A percentile compares a stretch with the other conserved stretches of the same genome.
Conservation (phyloP, 2,329 filamentous ascomycete species). For the Epichloe typhina region DNA sequence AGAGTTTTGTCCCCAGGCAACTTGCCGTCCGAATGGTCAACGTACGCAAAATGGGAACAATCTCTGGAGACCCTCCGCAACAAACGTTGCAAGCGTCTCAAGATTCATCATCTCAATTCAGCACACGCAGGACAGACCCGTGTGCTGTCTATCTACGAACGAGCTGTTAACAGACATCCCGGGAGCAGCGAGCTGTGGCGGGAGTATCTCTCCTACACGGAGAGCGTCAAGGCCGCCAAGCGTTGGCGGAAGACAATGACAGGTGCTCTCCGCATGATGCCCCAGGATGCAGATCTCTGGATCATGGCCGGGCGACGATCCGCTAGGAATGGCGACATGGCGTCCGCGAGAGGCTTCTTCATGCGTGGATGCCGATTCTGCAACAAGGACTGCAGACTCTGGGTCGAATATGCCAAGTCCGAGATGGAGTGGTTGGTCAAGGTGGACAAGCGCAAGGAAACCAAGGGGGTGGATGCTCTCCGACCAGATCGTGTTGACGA, state of each 20-base stretch:
- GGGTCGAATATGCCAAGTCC: constrained; percentile 80
- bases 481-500: constrained; percentile 36
- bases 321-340: constrained; percentile 76
- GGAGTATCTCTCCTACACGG: constrained; percentile 75
- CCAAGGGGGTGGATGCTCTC: constrained; percentile 29
- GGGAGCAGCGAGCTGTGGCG: constrained; percentile 71
- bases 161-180: constrained; percentile 72
- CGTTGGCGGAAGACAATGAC: constrained; percentile 52
- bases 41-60: constrained; percentile 64
- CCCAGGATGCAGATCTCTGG: constrained; percentile 74
- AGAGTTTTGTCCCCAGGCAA: constrained; percentile 72
- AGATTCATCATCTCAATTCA: constrained; percentile 52
- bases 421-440: constrained; percentile 88
- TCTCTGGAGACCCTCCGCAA: constrained; percentile 61
- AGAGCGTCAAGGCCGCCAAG: constrained; percentile 52
- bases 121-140: constrained; percentile 65
- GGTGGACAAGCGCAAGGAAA: constrained; percentile 57
- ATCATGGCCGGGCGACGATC: constrained; percentile 68
- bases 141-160: constrained; percentile 80
- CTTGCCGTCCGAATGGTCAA: constrained; percentile 64
- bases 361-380: constrained; percentile 85
- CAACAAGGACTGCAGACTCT: constrained; percentile 57
- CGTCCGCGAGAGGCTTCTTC: constrained; percentile 70
- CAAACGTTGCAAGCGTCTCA: constrained; percentile 72
- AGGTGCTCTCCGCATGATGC: constrained; percentile 70